These are phyloP conservation scores for Plectosphaerella plurivora DNA, from an alignment of 2,329 filamentous ascomycete species.

Conservation along the genomic window DNA sequence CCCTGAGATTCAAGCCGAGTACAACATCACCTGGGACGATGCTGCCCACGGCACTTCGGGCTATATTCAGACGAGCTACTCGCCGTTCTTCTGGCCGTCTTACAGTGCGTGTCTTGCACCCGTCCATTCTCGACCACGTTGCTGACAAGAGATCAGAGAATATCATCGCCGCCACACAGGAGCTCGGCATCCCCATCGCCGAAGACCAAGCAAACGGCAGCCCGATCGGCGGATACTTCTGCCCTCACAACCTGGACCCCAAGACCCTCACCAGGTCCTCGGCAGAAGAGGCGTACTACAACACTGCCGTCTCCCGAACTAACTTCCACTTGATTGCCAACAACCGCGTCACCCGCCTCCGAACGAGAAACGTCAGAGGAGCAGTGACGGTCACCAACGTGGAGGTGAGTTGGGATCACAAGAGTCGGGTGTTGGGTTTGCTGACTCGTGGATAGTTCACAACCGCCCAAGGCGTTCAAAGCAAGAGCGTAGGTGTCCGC, in stretches of 20 bases:
- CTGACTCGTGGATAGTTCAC: too few relatives aligned
- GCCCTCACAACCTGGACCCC: slow-evolving; percentile 16
- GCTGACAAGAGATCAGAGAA: slow-evolving; percentile 5
- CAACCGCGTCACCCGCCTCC: too few relatives aligned
- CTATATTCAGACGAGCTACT: slow-evolving; percentile 21
- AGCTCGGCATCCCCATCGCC: slow-evolving; percentile 11
- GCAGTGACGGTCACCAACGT: too few relatives aligned
- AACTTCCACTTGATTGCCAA: not conserved
- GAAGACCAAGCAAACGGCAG: slow-evolving; percentile 12
- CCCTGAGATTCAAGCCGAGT: slow-evolving; percentile 15
- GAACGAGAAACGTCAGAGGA: too few relatives aligned
- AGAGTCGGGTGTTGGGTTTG: too few relatives aligned
- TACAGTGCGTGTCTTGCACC: slow-evolving; percentile 12
- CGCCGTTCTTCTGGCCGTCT: slow-evolving; percentile 24
- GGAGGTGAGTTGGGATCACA: too few relatives aligned
- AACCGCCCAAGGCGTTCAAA: not conserved
- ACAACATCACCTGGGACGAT: slow-evolving; percentile 19
- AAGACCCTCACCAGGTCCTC: slow-evolving; percentile 20
- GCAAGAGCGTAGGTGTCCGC: slow-evolving; percentile 13
- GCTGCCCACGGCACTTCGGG: slow-evolving; percentile 19
- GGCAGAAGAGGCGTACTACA: slow-evolving; percentile 21
- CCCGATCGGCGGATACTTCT: slow-evolving; percentile 15
- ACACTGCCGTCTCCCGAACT: not conserved
- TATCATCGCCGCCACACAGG: slow-evolving; percentile 13
- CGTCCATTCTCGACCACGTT: too few relatives aligned